Conservation (phyloP, 139 green algal species). For the Auxenochlorella pyrenoidosa region DNA sequence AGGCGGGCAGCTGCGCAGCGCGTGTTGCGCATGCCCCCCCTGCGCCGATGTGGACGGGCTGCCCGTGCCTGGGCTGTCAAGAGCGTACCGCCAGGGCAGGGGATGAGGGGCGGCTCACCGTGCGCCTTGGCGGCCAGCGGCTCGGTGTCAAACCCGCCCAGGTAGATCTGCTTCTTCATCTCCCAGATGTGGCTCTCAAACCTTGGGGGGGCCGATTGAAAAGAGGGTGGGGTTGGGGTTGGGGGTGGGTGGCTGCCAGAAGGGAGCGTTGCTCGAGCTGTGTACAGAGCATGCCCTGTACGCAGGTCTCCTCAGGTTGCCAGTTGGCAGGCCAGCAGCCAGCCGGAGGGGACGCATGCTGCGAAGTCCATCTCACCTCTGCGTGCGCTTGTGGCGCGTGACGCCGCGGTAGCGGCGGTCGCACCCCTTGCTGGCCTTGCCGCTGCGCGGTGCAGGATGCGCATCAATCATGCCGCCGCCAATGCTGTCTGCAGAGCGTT, state of each 20-base stretch:
- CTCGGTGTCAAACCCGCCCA: slow-evolving; percentile 51
- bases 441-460: not conserved
- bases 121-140: slow-evolving; percentile 44
- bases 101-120: not conserved
- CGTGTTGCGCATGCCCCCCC: too few relatives aligned
- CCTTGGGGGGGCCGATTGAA: not conserved
- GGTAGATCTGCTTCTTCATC: slow-evolving; percentile 50
- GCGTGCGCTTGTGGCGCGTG: slow-evolving; percentile 32
- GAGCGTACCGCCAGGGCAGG: not conserved
- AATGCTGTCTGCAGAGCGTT: not conserved
- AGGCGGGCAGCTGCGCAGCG: too few relatives aligned
- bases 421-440: not conserved
- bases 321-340: too few relatives aligned
- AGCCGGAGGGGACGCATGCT: too few relatives aligned
- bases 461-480: not conserved
- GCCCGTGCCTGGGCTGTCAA: too few relatives aligned
- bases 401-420: slow-evolving; percentile 9
- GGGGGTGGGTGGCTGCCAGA: too few relatives aligned
- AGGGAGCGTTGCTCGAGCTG: too few relatives aligned
- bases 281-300: too few relatives aligned
- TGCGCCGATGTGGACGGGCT: too few relatives aligned
- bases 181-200: slow-evolving; percentile 57
- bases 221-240: not conserved
- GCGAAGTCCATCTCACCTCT: slow-evolving; percentile 25
- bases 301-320: too few relatives aligned